phyloP scores from a whole-genome alignment of 148 eudicot species.

The Agrostemma githago region DNA sequence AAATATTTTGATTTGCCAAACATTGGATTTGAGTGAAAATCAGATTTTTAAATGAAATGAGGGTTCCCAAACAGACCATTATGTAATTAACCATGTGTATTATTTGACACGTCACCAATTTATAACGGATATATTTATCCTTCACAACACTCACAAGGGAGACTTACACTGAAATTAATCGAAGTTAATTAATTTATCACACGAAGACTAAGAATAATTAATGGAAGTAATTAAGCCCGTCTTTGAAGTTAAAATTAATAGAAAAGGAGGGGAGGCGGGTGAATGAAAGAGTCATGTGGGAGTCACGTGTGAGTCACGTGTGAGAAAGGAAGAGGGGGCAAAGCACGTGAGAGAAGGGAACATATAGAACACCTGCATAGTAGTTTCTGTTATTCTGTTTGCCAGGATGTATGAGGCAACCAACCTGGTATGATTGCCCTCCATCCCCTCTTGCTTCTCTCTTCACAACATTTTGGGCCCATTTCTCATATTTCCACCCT shows the following conservation, averaged over 20 bases:
- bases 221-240: no score
- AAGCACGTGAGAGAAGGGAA: slow-evolving; percentile 39
- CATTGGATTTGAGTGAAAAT: no score
- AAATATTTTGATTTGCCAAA: no score
- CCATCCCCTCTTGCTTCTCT: slow-evolving; percentile 24
- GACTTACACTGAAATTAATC: no score
- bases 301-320: slow-evolving; percentile 59
- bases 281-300: not conserved
- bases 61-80: no score
- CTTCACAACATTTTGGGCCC: slow-evolving; percentile 19
- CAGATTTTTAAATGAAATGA: no score
- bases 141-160: no score
- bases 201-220: no score
- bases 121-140: no score
- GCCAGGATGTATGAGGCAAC: slow-evolving; percentile 33
- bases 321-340: slow-evolving; percentile 17
- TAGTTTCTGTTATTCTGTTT: not conserved
- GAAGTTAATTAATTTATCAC: no score
- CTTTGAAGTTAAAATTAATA: not conserved
- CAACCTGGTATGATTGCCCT: slow-evolving; percentile 34
- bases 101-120: no score
- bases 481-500: not conserved
- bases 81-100: no score
- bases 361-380: slow-evolving; percentile 38
- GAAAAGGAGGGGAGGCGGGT: slow-evolving; percentile 10